Conservation (phyloP, 1,284 basidiomycete species). For the Cryptococcus depauperatus region DNA sequence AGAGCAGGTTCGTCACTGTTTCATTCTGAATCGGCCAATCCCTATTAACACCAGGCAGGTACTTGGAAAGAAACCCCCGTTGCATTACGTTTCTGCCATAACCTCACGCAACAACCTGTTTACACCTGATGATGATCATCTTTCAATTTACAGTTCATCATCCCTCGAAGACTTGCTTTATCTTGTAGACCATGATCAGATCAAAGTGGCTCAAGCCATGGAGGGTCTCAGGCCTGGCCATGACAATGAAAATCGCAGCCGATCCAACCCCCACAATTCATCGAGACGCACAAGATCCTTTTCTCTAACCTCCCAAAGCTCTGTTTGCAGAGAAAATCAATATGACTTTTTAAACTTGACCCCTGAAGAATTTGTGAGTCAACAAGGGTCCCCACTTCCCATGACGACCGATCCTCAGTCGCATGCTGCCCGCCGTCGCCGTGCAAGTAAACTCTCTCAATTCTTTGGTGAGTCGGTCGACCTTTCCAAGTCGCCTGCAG, state of each 20-base stretch:
- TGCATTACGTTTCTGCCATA: not conserved
- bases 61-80: constrained; percentile 27
- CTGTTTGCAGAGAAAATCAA: not conserved
- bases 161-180: constrained; percentile 26
- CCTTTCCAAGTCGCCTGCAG: constrained; percentile 7
- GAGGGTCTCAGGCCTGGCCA: too few relatives aligned
- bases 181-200: constrained; percentile 28
- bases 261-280: too few relatives aligned
- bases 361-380: not conserved
- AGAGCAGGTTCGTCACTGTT: constrained; percentile 19
- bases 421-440: constrained; percentile 11
- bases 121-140: not conserved
- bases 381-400: too few relatives aligned
- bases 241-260: too few relatives aligned
- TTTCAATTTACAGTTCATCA: constrained; percentile 18
- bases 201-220: constrained; percentile 21
- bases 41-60: constrained; percentile 6
- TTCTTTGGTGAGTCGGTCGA: constrained; percentile 29
- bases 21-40: not conserved
- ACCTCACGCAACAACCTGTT: not conserved
- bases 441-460: constrained; percentile 23
- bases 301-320: too few relatives aligned
- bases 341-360: not conserved
- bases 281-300: too few relatives aligned
- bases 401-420: constrained; percentile 6